Base-by-base conservation (phyloP, 1,139 yeast genomes). In the Nakaseomyces glabratus region DNA sequence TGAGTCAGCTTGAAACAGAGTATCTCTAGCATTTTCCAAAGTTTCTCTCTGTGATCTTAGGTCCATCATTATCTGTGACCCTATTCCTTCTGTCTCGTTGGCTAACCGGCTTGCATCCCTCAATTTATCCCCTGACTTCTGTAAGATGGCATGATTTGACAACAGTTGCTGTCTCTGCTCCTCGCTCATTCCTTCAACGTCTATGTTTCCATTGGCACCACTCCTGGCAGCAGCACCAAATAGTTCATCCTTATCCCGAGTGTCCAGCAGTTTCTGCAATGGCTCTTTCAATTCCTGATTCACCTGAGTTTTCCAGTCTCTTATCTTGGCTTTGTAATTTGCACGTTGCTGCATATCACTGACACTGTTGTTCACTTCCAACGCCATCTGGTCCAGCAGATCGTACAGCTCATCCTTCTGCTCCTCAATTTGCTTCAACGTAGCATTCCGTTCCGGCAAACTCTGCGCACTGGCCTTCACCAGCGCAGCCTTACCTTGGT, bases 21-120 rank as follows among this genome's bases (percentile, higher is more conserved):
- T 84, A 48, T 76, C 77, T 55, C 97, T 72, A 11, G 95, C 75
- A 46, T 88, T 86, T 33, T 73, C 62, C 35, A 93, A 74, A 52
- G 93, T 97, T 52, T 93, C 98, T 40, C 98, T 68, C 62, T 93
- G 99, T 14, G 94, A 80, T 41, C 96, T 68, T 47, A 93, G 66
- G 57, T 90, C 95, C 51, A 78, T 78, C 58, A 93, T 69, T 38
- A 93, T 90, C 46, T 82, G 82, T 7, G 96, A 85, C 1, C 99
- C 99, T 35, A 93, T 76, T 30, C 70, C 69, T 57, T 90, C 98
- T 0, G 98, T 88, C 51, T 93, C 98, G 38, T 82, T 67, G 3
- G 98, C 98, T 4, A 88, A 67, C 44, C 97, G 69, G 46, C 90
- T 94, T 25, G 93, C 81, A 31, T 90, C 96, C 42, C 81, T 71